Evolutionary conservation across 768 basidiomycete genomes (phyloP).

Genomic region (Podaxis sp.): DNA sequence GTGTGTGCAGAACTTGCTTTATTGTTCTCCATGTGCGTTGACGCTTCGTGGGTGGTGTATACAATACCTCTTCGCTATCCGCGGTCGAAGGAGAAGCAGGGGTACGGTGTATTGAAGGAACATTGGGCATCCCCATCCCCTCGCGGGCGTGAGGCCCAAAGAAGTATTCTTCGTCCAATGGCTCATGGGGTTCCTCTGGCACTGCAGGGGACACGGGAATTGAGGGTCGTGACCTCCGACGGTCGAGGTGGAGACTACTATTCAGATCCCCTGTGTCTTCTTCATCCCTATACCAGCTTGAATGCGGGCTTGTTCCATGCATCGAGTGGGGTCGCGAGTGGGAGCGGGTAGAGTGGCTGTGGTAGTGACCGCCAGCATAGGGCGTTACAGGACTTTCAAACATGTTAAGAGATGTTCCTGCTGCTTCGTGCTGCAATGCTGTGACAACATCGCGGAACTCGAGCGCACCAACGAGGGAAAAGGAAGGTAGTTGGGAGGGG

Average conservation of each 20-base stretch:
- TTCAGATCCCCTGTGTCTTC: slow-evolving; percentile 17
- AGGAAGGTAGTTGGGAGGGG: slow-evolving; percentile 66
- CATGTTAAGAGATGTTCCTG: slow-evolving; percentile 52
- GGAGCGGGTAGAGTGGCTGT: slow-evolving; percentile 30
- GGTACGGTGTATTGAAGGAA: slow-evolving; percentile 59
- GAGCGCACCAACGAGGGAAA: slow-evolving; percentile 91
- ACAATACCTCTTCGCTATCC: slow-evolving; percentile 42
- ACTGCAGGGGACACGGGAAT: not conserved
- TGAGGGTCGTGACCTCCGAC: not conserved
- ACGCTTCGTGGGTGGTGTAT: slow-evolving; percentile 37
- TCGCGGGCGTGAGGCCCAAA: not conserved
- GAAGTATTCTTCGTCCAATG: slow-evolving; percentile 19
- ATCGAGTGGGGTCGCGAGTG: slow-evolving; percentile 11
- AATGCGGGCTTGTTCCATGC: slow-evolving; percentile 18
- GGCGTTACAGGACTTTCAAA: slow-evolving; percentile 72
- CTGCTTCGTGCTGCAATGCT: slow-evolving; percentile 71
- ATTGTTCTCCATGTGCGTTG: slow-evolving; percentile 40
- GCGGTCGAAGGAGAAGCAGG: slow-evolving; percentile 48
- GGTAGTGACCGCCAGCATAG: slow-evolving; percentile 76
- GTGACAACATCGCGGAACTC: slow-evolving; percentile 94
- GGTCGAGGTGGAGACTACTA: slow-evolving; percentile 24
- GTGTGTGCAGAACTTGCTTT: slow-evolving; percentile 49
- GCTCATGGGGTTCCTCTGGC: not conserved
- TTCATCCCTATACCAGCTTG: slow-evolving; percentile 28
- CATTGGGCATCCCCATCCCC: slow-evolving; percentile 23